Evolutionary conservation across 1,139 yeast species (phyloP).

Genomic region (Suhomyces wounanorum): DNA sequence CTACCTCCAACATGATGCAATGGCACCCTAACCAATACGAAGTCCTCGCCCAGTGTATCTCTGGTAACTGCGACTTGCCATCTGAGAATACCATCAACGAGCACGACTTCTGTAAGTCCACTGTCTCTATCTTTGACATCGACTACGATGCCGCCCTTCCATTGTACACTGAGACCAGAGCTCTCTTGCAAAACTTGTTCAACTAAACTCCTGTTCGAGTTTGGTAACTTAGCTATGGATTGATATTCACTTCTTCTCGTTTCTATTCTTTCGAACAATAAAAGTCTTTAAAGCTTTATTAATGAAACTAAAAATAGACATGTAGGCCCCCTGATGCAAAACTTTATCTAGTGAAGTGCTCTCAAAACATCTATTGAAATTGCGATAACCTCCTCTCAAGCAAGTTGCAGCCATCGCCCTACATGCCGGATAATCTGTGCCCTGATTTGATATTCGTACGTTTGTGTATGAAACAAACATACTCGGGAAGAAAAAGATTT

Average conservation of each 20-base stretch:
- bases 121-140: constrained; percentile 42
- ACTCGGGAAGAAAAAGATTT: too few relatives aligned
- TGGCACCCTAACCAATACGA: constrained; percentile 15
- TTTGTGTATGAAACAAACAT: too few relatives aligned
- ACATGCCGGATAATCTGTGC: too few relatives aligned
- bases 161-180: constrained; percentile 29
- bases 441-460: too few relatives aligned
- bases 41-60: constrained; percentile 30
- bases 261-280: constrained; percentile 1
- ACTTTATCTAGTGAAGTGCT: background rate
- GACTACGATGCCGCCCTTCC: constrained; percentile 44
- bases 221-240: background rate
- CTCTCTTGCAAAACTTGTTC: constrained; percentile 21
- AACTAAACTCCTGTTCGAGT: background rate
- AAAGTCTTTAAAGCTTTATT: background rate
- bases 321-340: too few relatives aligned
- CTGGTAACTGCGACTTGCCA: constrained; percentile 41
- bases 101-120: constrained; percentile 30
- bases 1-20: constrained; percentile 29
- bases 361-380: background rate
- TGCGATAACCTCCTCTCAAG: too few relatives aligned
- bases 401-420: too few relatives aligned
- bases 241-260: constrained; percentile 7
- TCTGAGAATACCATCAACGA: constrained; percentile 31
- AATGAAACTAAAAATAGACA: background rate